Base-by-base conservation (phyloP, 176 grass and related monocot species). In the Saccharum officinarum region DNA sequence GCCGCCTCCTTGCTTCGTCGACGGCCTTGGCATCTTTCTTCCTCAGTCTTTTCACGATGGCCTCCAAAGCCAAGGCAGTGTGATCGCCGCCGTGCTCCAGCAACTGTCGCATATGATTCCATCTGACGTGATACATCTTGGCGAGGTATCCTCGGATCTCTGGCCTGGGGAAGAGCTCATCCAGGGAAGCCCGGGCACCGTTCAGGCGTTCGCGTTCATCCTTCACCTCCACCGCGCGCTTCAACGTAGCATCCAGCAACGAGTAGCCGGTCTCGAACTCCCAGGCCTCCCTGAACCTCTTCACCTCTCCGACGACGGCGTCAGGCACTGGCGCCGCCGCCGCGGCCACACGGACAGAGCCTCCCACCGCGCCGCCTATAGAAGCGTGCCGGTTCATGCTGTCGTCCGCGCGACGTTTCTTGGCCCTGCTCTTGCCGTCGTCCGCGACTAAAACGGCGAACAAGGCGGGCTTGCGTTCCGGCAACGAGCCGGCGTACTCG, bases 261-360 rank as follows among this genome's bases (percentile, higher is more conserved):
- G 22, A 11, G 73, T 83, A 88, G 11, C 41, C 8, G 22, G 65
- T 64, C n/a, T 71, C 73, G 31, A 88, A 78, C 65, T 64, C 66
- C 73, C 65, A 78, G 1, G 33, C 3, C 73, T 62, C 8, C 65
- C 76, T 79, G n/a, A 79, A 79, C 38, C 38, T 42, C 76, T 2
- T 17, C 7, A 25, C 50, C 75, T 57, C 74, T 2, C 0, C 1
- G 8, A 7, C 33, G 6, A 10, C 1, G 5, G 25, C 12, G 33
- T 18, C 22, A 11, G 3, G 13, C 20, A 3, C 12, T 13, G 11
- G 34, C 22, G 5, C 34, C 10, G 75, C 3, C 5, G n/a, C 60
- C 46, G 30, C 45, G 28, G 30, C 17, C 0, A 64, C 61, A 15
- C 0, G 25, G 22, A 60, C 55, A 60, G 55, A n/a, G 22, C 55